These are phyloP conservation scores for Arthrobotrys megalospora DNA, from an alignment of 2,329 filamentous ascomycete genomes.

Conservation along the genomic window DNA sequence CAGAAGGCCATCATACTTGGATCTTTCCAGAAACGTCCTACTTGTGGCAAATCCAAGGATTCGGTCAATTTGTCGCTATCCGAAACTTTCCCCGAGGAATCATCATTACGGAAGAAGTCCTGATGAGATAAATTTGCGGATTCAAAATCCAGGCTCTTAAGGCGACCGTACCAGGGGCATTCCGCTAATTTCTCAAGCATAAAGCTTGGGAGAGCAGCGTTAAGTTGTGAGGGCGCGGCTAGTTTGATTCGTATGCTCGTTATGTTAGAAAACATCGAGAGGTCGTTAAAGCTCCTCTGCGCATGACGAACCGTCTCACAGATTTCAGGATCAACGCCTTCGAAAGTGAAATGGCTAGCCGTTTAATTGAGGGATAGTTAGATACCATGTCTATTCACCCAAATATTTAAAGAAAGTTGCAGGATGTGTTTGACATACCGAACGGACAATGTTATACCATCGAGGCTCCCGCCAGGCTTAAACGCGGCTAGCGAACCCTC, in stretches of 20 bases:
- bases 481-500: constrained; percentile 15
- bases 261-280: not conserved
- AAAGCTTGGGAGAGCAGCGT: not conserved
- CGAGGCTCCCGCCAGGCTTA: not conserved
- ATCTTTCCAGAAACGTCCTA: not conserved
- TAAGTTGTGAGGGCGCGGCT: not conserved
- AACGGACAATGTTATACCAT: constrained; percentile 10
- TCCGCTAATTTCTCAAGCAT: not conserved
- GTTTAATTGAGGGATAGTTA: not conserved
- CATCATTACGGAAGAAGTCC: too few species aligned
- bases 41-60: not conserved
- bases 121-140: not conserved
- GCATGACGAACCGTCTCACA: not conserved
- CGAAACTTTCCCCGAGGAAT: too few species aligned
- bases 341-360: constrained; percentile 16
- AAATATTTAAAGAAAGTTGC: too few species aligned
- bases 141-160: not conserved
- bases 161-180: not conserved
- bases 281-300: not conserved
- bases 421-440: not conserved
- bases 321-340: not conserved
- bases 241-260: not conserved
- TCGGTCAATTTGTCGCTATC: too few species aligned
- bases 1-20: not conserved
- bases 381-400: not conserved